Conservation (phyloP, 2,329 filamentous ascomycete genomes). For the Beauveria asiatica region DNA sequence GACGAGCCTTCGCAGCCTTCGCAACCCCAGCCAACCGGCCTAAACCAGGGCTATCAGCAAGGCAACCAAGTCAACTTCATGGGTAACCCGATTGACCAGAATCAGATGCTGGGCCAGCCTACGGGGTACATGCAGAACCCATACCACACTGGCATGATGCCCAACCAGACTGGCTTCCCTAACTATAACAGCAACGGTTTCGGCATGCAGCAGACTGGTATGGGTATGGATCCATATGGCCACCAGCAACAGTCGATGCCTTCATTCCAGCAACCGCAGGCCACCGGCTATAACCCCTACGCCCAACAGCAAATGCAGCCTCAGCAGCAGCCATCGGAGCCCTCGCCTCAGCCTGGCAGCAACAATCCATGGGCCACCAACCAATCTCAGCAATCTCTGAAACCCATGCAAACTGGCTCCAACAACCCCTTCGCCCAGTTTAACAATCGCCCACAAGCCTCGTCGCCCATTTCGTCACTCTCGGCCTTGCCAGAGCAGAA, state of each 20-base stretch:
- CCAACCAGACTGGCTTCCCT: slow-evolving; percentile 29
- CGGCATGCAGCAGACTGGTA: slow-evolving; percentile 54
- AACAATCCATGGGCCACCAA: slow-evolving; percentile 86
- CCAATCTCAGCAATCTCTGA: slow-evolving; percentile 54
- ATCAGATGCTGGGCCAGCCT: slow-evolving; percentile 66
- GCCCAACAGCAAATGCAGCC: slow-evolving; percentile 32
- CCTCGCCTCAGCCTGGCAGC: slow-evolving; percentile 64
- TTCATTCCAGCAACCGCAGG: slow-evolving; percentile 39
- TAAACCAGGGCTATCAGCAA: slow-evolving; percentile 97
- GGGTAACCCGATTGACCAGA: slow-evolving; percentile 82
- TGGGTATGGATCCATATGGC: slow-evolving; percentile 62
- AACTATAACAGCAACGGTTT: slow-evolving; percentile 56
- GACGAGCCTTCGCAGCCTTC: slow-evolving; percentile 53
- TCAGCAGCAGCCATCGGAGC: slow-evolving; percentile 44
- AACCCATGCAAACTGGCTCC: slow-evolving; percentile 82
- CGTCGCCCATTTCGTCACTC: slow-evolving; percentile 59
- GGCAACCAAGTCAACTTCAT: slow-evolving; percentile 95
- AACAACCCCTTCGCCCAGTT: slow-evolving; percentile 96
- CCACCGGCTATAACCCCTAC: slow-evolving; percentile 48
- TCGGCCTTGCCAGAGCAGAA: slow-evolving; percentile 76
- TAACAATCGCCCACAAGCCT: slow-evolving; percentile 47
- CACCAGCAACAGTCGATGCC: slow-evolving; percentile 40
- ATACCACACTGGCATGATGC: slow-evolving; percentile 43
- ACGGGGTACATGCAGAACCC: slow-evolving; percentile 60
- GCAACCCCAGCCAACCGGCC: slow-evolving; percentile 75